Conservation (phyloP, 2,329 filamentous ascomycete genomes). For the Cadophora sp. region DNA sequence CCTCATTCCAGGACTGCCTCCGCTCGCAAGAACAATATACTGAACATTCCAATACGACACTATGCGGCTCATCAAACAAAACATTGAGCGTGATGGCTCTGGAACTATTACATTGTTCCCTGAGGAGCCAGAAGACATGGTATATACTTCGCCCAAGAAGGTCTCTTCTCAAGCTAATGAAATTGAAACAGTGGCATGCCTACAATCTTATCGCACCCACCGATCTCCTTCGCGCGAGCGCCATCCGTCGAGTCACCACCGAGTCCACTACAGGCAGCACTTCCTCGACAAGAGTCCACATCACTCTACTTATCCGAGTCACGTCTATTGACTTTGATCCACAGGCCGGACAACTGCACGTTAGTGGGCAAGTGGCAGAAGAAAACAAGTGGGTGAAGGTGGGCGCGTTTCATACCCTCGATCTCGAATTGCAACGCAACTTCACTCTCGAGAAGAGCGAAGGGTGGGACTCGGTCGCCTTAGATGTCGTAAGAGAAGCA, state of each 20-base stretch:
- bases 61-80: constrained; percentile 73
- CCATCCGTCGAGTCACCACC: constrained; percentile 68
- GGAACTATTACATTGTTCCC: constrained; percentile 71
- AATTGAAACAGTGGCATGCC: constrained; percentile 66
- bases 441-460: constrained; percentile 87
- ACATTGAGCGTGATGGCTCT: constrained; percentile 70
- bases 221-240: constrained; percentile 69
- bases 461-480: constrained; percentile 90
- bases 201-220: constrained; percentile 74
- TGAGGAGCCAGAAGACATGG: constrained; percentile 80
- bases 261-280: constrained; percentile 66
- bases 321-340: constrained; percentile 73
- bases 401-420: constrained; percentile 74
- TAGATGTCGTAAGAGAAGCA: constrained; percentile 79
- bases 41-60: not conserved
- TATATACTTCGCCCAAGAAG: constrained; percentile 42
- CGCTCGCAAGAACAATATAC: not conserved
- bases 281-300: constrained; percentile 67
- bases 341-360: constrained; percentile 71
- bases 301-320: constrained; percentile 69
- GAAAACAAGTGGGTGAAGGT: constrained; percentile 73
- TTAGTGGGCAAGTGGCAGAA: constrained; percentile 67
- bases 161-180: constrained; percentile 5
- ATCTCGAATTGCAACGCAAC: constrained; percentile 85
- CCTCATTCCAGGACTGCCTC: not conserved